phyloP scores from a whole-genome alignment of 1,139 yeast genomes.

The Geotrichum klebahnii region DNA sequence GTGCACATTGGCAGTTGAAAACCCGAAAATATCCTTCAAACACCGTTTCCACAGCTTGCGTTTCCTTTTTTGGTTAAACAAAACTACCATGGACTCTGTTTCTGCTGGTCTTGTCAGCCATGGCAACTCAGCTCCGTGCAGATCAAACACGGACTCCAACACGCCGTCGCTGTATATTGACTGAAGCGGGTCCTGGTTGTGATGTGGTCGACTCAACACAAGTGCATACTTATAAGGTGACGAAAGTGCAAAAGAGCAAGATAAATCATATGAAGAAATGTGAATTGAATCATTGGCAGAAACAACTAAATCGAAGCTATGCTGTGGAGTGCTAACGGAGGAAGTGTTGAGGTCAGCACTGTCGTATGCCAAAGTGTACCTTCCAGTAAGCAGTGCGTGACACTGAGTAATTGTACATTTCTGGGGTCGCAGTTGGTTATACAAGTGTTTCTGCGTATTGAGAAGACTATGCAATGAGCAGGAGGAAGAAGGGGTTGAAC shows the following conservation, averaged over 20 bases:
- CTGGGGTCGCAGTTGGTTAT: slow-evolving; percentile 19
- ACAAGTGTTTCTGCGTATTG: slow-evolving; percentile 18
- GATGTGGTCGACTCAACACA: slow-evolving; percentile 10
- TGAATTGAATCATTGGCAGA: not conserved
- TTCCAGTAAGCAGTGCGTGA: slow-evolving; percentile 15
- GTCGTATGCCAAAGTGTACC: slow-evolving; percentile 12
- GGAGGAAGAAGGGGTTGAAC: not conserved
- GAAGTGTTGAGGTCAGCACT: too few species aligned
- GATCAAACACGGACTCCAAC: slow-evolving; percentile 8
- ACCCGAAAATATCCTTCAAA: slow-evolving; percentile 14
- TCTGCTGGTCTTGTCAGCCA: slow-evolving; percentile 14
- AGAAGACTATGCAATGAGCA: slow-evolving; percentile 15
- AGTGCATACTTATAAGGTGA: slow-evolving; percentile 19
- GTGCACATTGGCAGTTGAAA: not conserved
- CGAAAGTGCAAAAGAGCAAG: slow-evolving; percentile 17
- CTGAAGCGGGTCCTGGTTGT: not conserved
- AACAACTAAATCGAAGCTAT: slow-evolving; percentile 4
- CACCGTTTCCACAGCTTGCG: slow-evolving; percentile 21
- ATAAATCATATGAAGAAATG: slow-evolving; percentile 18
- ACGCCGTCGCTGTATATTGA: too few species aligned
- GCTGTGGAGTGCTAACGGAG: not conserved
- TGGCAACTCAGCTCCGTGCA: slow-evolving; percentile 9
- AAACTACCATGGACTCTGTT: slow-evolving; percentile 11
- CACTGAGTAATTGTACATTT: slow-evolving; percentile 9
- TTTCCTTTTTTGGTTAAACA: slow-evolving; percentile 19